These are phyloP conservation scores for Tieghemostelium lacteum DNA, from an alignment of 78 protist species.

Conservation along the genomic window DNA sequence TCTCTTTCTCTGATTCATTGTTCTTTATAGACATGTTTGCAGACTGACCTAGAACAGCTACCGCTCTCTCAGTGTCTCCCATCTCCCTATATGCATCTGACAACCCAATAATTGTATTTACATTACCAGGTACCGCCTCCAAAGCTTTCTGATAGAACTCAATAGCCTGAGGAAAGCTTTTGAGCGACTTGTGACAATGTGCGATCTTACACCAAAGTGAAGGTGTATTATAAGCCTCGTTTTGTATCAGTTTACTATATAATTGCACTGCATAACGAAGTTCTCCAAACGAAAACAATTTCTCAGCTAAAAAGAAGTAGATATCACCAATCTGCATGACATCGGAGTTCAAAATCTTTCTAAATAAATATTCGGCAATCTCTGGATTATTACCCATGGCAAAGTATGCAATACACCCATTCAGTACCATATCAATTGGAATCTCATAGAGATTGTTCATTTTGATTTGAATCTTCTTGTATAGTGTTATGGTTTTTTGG, in stretches of 20 bases:
- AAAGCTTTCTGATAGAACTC: constrained; percentile 4
- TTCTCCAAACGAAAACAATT: neutral
- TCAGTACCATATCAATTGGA: constrained; percentile 3
- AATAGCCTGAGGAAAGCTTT: neutral
- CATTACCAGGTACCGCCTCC: constrained; percentile 17
- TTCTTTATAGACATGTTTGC: neutral
- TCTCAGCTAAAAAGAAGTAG: neutral
- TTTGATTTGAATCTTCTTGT: neutral
- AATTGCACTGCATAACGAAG: neutral
- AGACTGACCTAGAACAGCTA: constrained; percentile 10
- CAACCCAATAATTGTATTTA: neutral
- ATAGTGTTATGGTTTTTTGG: neutral
- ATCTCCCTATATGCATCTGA: constrained; percentile 34
- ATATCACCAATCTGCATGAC: neutral
- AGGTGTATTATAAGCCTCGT: neutral
- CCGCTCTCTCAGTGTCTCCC: constrained; percentile 44
- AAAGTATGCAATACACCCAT: constrained; percentile 11
- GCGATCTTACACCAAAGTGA: constrained; percentile 12
- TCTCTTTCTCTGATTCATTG: constrained; percentile 13
- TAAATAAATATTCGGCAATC: neutral
- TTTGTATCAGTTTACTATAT: neutral
- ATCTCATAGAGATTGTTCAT: neutral
- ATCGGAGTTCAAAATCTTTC: neutral
- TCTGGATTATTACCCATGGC: neutral
- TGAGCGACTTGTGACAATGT: neutral